Conservation (phyloP, 371 early-diverging fungal genomes). For the Actinomucor elegans region DNA sequence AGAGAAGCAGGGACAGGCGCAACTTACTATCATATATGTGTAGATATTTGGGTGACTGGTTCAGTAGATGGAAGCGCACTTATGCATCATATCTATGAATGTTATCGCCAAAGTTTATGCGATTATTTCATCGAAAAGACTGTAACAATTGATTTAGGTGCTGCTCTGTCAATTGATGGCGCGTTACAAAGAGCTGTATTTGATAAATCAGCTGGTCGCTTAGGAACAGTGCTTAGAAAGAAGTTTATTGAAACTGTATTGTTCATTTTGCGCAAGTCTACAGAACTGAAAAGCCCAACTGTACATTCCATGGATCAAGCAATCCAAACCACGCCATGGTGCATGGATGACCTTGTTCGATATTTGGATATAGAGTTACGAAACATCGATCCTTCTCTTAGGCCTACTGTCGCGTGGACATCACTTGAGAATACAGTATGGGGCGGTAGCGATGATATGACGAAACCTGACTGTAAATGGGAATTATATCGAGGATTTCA, state of each 20-base stretch:
- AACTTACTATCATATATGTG: constrained; percentile 46
- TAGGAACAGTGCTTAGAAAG: constrained; percentile 43
- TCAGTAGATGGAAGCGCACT: constrained; percentile 56
- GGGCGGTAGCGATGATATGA: background rate
- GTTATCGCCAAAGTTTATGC: constrained; percentile 64
- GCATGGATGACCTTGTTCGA: constrained; percentile 43
- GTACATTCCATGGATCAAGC: constrained; percentile 52
- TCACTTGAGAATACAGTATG: constrained; percentile 17
- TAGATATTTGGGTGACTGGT: constrained; percentile 77
- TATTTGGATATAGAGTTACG: constrained; percentile 36
- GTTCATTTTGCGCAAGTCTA: constrained; percentile 51
- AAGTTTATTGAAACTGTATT: constrained; percentile 58
- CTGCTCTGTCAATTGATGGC: constrained; percentile 18
- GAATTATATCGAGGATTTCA: constrained; percentile 31
- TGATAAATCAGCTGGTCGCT: constrained; percentile 13
- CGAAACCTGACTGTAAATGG: constrained; percentile 22
- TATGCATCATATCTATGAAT: constrained; percentile 53
- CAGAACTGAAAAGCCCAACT: constrained; percentile 55
- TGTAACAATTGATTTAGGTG: constrained; percentile 45
- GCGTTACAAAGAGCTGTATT: constrained; percentile 17
- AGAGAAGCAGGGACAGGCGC: constrained; percentile 23
- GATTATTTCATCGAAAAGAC: constrained; percentile 76
- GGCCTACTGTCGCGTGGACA: constrained; percentile 43
- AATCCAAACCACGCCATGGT: constrained; percentile 39
- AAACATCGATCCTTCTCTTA: constrained; percentile 30